phyloP scores from a whole-genome alignment of 2,329 filamentous ascomycete species.

The Trichoderma citrinoviride region DNA sequence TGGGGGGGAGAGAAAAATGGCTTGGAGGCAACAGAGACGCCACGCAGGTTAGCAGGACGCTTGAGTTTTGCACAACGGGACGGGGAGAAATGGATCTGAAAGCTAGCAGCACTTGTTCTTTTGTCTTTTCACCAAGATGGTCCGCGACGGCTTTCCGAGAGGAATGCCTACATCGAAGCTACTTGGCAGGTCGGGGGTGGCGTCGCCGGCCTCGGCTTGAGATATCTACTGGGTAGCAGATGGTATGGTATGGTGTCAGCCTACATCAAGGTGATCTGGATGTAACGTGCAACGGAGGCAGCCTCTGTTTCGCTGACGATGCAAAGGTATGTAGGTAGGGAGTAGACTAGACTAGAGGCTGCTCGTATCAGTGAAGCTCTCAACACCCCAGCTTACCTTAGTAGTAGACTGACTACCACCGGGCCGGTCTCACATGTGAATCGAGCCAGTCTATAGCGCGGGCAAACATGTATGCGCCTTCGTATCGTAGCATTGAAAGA shows the following conservation, averaged over 20 bases:
- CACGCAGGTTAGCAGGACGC: background rate
- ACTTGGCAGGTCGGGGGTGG: background rate
- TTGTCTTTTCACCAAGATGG: background rate
- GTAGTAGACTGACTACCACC: background rate
- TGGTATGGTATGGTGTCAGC: background rate
- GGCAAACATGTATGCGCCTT: background rate
- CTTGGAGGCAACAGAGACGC: background rate
- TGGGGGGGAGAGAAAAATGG: background rate
- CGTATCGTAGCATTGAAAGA: no score
- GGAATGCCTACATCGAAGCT: background rate
- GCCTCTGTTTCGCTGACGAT: background rate
- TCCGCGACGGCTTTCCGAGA: background rate
- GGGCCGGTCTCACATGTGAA: constrained; percentile 4
- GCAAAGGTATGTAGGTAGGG: no score
- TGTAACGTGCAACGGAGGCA: background rate
- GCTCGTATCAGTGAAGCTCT: background rate
- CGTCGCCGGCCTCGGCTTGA: background rate
- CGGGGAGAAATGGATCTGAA: background rate
- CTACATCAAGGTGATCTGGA: background rate
- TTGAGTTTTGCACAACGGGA: background rate
- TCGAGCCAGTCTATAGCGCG: background rate
- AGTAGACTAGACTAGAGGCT: background rate
- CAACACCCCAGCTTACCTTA: background rate
- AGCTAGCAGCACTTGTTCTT: background rate
- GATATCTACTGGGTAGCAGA: background rate